Evolutionary conservation across 345 rosid species (phyloP), one percentile per base, ranked within the genome.

Genomic region (Brassica carinata): DNA sequence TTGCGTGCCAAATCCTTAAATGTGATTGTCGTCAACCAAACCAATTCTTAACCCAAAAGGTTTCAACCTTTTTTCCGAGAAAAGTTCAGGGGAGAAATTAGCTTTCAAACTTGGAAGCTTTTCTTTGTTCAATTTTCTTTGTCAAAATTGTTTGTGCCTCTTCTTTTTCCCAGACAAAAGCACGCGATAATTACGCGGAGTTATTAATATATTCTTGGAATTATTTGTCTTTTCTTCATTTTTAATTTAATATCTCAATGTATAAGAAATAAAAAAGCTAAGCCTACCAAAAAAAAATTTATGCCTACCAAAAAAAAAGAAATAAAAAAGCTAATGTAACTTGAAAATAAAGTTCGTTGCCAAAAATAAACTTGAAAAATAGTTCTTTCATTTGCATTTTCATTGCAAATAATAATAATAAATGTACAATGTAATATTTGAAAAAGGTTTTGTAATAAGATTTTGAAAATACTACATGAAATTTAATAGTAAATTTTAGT

Each of bases 201-300:
- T 81, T 81, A 81, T 81, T 81, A 43, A 63, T 67, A 63, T 67
- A 68, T 80, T 48, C 63, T 74, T 73, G 64, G 82, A 79, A 48
- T 67, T 0, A 59, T 69, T 69, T 77, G 10, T 34, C 2, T 38
- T 58, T 33, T 59, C 13, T 31, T 38, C 14, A 9, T 10, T 10
- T 8, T 15, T 63, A 5, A 26, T 53, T 72, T 67, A 17, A 55
- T 72, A 17, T 57, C 51, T 77, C n/a, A 31, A 55, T 1, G 9
- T 8, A 23, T 23, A 57, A 31, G 51, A 64, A 15, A 1, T 8
- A 64, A 11, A 29, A 63, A 58, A 8, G 26, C 23, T 4, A 55
- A 27, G 26, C 26, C 26, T 23, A 23, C 26, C 26, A 23, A 23
- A 23, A 23, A 23, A 23, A 23, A 23, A 1, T 23, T 19, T 23